A percentile compares a stretch with the other conserved stretches of the same genome.
These are phyloP conservation scores for Colletotrichum endophyticum DNA, from an alignment of 2,329 filamentous ascomycete species.

Conservation along the genomic window DNA sequence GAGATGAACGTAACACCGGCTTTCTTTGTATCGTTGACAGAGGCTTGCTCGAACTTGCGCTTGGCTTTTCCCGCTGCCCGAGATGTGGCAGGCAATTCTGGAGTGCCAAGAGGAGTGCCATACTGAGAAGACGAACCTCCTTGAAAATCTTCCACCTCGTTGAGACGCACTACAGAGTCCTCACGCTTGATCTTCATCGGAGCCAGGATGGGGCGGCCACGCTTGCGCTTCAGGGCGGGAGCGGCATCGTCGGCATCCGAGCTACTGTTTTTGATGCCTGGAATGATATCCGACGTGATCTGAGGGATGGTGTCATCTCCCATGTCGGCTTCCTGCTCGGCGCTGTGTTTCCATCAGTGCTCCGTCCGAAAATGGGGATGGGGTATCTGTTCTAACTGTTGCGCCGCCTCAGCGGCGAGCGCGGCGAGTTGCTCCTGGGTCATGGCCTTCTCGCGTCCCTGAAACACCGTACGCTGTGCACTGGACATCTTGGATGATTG, in stretches of 20 bases:
- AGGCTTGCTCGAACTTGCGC: background rate
- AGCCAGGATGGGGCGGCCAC: background rate
- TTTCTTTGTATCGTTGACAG: background rate
- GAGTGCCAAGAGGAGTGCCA: background rate
- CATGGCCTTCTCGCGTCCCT: background rate
- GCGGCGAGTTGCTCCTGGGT: background rate
- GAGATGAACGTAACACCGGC: background rate
- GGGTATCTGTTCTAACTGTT: background rate
- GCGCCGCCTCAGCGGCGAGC: background rate
- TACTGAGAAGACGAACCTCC: background rate
- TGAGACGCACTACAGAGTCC: background rate
- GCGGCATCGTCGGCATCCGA: background rate
- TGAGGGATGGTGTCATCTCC: background rate
- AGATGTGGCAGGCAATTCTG: background rate
- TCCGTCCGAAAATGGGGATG: background rate
- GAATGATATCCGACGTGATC: slow-evolving; percentile 1
- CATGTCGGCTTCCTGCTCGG: background rate
- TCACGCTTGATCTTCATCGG: background rate
- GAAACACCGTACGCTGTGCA: slow-evolving; percentile 6
- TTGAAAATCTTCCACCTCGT: background rate
- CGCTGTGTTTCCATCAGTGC: background rate
- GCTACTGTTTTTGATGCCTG: background rate
- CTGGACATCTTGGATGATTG: slow-evolving; percentile 18
- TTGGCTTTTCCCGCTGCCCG: background rate
- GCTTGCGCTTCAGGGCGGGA: background rate